Conservation (phyloP, 129 eudicot species). For the Centaurea solstitialis region DNA sequence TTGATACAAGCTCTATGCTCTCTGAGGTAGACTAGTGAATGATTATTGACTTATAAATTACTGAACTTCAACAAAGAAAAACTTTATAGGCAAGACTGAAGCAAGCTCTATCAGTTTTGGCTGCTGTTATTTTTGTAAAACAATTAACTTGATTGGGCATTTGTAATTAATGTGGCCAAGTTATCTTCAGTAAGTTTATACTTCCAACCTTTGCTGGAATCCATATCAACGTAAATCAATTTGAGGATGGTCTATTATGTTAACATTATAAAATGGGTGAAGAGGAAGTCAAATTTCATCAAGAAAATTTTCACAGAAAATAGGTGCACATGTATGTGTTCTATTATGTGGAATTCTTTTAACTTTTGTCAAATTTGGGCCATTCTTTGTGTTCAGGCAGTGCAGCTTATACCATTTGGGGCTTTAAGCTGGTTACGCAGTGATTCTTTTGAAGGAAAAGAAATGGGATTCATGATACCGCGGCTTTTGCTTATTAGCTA, state of each 20-base stretch:
- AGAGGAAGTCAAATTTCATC: neutral
- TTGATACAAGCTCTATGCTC: neutral
- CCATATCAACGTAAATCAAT: neutral
- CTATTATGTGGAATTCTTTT: conserved; percentile 3
- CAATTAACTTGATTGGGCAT: neutral
- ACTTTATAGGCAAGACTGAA: neutral
- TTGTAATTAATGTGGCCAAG: neutral
- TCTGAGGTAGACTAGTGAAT: neutral
- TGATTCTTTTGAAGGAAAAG: conserved; percentile 21
- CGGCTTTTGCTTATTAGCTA: conserved; percentile 39
- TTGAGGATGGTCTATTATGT: neutral
- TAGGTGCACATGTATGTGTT: neutral
- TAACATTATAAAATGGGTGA: neutral
- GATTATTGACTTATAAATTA: neutral
- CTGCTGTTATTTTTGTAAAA: neutral
- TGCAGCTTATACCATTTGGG: conserved; percentile 17
- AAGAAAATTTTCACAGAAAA: conserved; percentile 4
- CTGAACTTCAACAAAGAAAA: neutral
- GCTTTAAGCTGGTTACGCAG: conserved; percentile 23
- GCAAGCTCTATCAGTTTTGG: neutral
- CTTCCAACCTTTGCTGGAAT: neutral
- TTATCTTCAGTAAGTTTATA: neutral
- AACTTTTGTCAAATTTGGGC: conserved; percentile 10
- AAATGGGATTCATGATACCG: conserved; percentile 38
- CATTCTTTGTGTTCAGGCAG: conserved; percentile 15